A percentile compares a stretch with the other conserved stretches of the same genome.
phyloP scores from a whole-genome alignment of 139 green algal genomes.

The Chlorella sp. region DNA sequence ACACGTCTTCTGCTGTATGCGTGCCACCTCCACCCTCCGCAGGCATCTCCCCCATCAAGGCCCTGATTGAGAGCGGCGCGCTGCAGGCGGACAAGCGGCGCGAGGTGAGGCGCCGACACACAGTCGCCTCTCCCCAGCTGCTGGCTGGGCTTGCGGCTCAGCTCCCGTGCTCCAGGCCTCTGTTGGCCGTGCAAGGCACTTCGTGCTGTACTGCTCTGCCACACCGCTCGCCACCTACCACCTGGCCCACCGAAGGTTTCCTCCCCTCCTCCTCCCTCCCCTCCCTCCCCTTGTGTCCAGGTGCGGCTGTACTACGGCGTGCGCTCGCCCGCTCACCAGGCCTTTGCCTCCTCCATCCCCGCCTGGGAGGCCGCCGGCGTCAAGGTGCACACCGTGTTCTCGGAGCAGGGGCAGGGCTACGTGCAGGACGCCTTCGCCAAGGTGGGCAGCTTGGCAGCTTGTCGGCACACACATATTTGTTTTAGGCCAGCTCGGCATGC shows the following conservation, averaged over 20 bases:
- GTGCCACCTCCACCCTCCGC: background rate
- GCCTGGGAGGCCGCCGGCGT: slow-evolving; percentile 76
- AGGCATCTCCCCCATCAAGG: slow-evolving; percentile 82
- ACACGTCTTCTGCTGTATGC: background rate
- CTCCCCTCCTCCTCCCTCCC: no score
- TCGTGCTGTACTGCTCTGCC: no score
- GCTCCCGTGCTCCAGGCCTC: no score
- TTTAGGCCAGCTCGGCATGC: no score
- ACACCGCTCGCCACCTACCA: no score
- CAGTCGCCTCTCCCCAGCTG: no score
- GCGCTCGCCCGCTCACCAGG: slow-evolving; percentile 46
- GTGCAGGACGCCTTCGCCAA: slow-evolving; percentile 82
- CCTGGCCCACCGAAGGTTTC: no score
- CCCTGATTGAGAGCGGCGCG: slow-evolving; percentile 78
- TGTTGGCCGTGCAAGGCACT: no score
- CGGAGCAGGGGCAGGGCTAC: slow-evolving; percentile 62
- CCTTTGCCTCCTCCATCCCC: slow-evolving; percentile 58
- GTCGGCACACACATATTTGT: no score
- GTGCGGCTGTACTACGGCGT: slow-evolving; percentile 83
- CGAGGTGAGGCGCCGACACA: slow-evolving; percentile 31
- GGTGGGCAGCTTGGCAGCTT: slow-evolving; percentile 31
- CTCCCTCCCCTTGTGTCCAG: no score
- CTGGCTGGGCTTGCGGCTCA: no score
- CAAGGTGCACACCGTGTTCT: slow-evolving; percentile 70
- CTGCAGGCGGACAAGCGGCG: slow-evolving; percentile 58